These are phyloP conservation scores for Rhynchospora pubera DNA, from an alignment of 176 grass and related monocot species.

Conservation along the genomic window DNA sequence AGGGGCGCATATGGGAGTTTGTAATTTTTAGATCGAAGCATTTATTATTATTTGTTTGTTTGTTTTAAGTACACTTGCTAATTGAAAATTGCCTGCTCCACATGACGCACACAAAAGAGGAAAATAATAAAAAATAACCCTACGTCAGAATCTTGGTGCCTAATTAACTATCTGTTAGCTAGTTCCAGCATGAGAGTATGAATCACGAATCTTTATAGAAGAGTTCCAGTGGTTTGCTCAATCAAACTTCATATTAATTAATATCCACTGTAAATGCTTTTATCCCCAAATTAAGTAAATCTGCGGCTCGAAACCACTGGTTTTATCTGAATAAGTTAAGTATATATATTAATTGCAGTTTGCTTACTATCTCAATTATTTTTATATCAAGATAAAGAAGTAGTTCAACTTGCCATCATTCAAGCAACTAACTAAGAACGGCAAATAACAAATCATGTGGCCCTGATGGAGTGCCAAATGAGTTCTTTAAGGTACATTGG, in stretches of 20 bases:
- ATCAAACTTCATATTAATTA: slow-evolving; percentile 1
- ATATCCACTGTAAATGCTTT: background rate
- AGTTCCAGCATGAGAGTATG: background rate
- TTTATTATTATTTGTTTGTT: background rate
- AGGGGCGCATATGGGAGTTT: background rate
- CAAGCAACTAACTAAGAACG: background rate
- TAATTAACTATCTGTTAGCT: background rate
- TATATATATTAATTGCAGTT: background rate
- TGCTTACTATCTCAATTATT: background rate
- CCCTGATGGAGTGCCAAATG: too few relatives aligned
- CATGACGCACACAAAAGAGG: background rate
- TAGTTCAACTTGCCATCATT: slow-evolving; percentile 6
- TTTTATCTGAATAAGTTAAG: background rate
- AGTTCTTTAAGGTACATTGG: too few relatives aligned
- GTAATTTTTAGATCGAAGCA: background rate
- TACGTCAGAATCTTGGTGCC: background rate
- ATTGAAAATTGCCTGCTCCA: background rate
- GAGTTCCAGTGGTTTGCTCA: background rate
- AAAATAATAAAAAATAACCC: background rate
- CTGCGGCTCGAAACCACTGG: background rate
- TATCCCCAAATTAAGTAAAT: background rate
- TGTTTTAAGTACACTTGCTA: background rate
- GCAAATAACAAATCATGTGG: too few relatives aligned
- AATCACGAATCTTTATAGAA: background rate
- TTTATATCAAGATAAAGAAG: background rate